A percentile compares a stretch with the other conserved stretches of the same genome.
These are phyloP conservation scores for Brasilioporus rufonigricans DNA, from an alignment of 768 basidiomycete genomes.

Conservation along the genomic window DNA sequence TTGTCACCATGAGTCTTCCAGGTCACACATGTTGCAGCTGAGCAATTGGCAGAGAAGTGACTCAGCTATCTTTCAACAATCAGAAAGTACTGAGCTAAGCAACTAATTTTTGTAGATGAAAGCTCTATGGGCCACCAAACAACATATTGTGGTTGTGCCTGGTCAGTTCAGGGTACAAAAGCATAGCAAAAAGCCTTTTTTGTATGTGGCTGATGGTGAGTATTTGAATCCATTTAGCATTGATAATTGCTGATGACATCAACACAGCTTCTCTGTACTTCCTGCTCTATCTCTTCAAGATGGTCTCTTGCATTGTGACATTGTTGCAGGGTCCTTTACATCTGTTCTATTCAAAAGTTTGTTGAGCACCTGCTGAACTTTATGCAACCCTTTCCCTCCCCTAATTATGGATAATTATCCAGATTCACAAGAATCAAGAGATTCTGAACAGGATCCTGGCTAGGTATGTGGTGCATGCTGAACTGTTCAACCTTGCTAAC, in stretches of 20 bases:
- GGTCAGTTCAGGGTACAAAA: too few species aligned
- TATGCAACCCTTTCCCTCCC: too few species aligned
- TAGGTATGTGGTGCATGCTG: too few species aligned
- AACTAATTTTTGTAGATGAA: too few species aligned
- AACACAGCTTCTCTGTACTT: slow-evolving; percentile 4
- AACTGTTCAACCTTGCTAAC: too few species aligned
- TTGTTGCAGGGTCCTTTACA: slow-evolving; percentile 26
- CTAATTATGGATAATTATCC: not conserved
- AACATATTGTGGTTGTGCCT: too few species aligned
- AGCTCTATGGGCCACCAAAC: too few species aligned
- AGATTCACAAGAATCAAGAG: not conserved
- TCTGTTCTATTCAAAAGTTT: slow-evolving; percentile 17
- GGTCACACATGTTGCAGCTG: too few species aligned
- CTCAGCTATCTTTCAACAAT: not conserved
- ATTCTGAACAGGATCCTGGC: not conserved
- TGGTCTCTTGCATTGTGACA: too few species aligned
- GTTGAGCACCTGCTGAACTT: slow-evolving; percentile 33
- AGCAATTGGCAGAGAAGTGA: not conserved
- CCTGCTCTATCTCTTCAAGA: not conserved
- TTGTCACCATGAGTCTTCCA: too few species aligned
- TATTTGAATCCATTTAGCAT: not conserved
- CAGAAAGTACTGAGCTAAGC: too few species aligned
- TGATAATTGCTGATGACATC: too few species aligned
- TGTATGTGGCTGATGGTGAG: not conserved
- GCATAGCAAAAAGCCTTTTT: slow-evolving; percentile 4